phyloP scores from a whole-genome alignment of 2,329 filamentous ascomycete genomes.

The Alternaria panax region DNA sequence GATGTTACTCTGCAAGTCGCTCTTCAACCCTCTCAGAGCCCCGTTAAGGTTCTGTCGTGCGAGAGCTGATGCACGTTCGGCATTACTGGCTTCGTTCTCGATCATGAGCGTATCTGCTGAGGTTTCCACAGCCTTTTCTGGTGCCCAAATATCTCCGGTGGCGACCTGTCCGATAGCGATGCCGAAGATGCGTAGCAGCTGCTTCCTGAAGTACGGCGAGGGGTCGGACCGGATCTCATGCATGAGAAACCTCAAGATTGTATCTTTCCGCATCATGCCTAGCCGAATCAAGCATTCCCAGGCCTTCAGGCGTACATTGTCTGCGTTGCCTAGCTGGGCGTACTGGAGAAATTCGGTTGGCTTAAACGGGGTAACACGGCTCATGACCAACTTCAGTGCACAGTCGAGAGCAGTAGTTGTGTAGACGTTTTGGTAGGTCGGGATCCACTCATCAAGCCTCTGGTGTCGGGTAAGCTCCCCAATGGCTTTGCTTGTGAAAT shows the following conservation, averaged over 20 bases:
- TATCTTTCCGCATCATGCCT: slow-evolving; percentile 59
- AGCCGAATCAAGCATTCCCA: slow-evolving; percentile 66
- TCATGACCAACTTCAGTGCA: slow-evolving; percentile 62
- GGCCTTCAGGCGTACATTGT: slow-evolving; percentile 66
- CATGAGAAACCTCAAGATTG: slow-evolving; percentile 64
- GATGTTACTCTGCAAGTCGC: slow-evolving; percentile 58
- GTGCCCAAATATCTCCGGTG: slow-evolving; percentile 58
- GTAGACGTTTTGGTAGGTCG: slow-evolving; percentile 70
- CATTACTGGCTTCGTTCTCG: slow-evolving; percentile 58
- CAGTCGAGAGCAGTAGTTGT: slow-evolving; percentile 68
- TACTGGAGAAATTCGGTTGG: slow-evolving; percentile 67
- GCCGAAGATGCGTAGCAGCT: slow-evolving; percentile 61
- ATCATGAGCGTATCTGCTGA: slow-evolving; percentile 60
- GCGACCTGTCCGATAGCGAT: slow-evolving; percentile 65
- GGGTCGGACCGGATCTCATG: slow-evolving; percentile 64
- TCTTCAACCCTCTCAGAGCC: slow-evolving; percentile 64
- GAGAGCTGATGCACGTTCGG: slow-evolving; percentile 59
- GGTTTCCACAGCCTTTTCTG: slow-evolving; percentile 39
- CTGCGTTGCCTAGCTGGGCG: slow-evolving; percentile 65
- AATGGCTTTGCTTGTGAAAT: slow-evolving; percentile 64
- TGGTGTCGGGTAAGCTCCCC: slow-evolving; percentile 69
- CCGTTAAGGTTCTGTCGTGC: slow-evolving; percentile 65
- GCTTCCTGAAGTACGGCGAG: slow-evolving; percentile 64
- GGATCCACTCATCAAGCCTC: slow-evolving; percentile 71
- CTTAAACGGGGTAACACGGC: slow-evolving; percentile 61